Base-by-base conservation (phyloP, 352 stramenopile genomes). In the Globisporangium paddicum region DNA sequence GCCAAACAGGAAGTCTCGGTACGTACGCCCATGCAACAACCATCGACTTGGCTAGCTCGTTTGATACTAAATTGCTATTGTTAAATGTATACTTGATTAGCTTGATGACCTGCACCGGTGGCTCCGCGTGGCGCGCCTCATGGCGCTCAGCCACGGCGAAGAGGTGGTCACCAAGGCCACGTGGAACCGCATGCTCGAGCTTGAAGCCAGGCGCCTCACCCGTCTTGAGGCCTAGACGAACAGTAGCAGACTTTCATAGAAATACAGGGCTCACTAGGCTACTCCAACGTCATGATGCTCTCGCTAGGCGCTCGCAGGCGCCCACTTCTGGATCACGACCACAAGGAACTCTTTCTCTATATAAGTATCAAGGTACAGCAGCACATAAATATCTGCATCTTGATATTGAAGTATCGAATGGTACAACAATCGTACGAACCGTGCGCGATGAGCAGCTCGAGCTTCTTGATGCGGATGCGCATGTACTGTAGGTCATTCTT, bases 401-500 rank as follows among this genome's bases (percentile, higher is more conserved):
- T 34, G 3, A 4, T 37, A 37, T 19, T 3, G 23, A 50, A n/a
- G 3, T 28, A 46, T 51, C 11, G 19, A 32, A 40, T 19, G 14
- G 28, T 32, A 6, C 6, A 32, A 7, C 46, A 6, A 21, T 47
- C 11, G 8, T 30, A 59, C 81, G 35, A 53, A 96, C 87, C 88
- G 45, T 96, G 91, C 10, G 94, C 94, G 23, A 98, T 89, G 47
- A 98, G 73, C 13, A 98, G 67, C 70, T 98, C 93, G 51, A 98
- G 80, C 64, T 89, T 92, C 66, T 96, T 96, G 34, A 97, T 80
- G 49, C 95, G 88, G 38, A 98, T 92, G 50, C 93, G 82, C 67
- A 98, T 86, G 68, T 96, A 98, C 62, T 95, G 83, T 38, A 98
- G 71, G 67, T 98, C 89, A 64, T 98, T 97, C 71, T 96, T 97